Base-by-base conservation (phyloP, 192 early-diverging fungal genomes). In the Allomyces macrogynus region DNA sequence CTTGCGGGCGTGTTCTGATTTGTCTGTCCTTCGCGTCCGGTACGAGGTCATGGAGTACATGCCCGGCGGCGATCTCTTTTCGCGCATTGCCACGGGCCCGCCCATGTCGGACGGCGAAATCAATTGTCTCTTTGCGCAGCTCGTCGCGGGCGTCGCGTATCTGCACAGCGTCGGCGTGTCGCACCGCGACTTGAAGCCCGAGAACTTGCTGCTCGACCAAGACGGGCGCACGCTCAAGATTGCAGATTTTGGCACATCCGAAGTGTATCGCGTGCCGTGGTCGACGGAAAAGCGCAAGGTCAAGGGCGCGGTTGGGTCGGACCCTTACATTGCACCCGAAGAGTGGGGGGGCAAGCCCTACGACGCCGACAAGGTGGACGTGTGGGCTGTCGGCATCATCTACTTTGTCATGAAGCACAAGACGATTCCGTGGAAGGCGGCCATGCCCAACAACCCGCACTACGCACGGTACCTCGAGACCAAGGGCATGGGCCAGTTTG, bases 301-400 rank as follows among this genome's bases (percentile, higher is more conserved):
- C 24, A 67, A 70, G 27, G 80, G 80, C 20, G 63, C 77, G 23
- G 75, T 71, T 62, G 80, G 80, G 4, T 76, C 74, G 32, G 74
- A 76, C 42, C 80, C 80, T 0, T 82, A 82, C 64, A 82, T 82
- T 67, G 73, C 80, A 5, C 80, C 80, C 10, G 80, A 82, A 67
- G 80, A 81, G 68, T 82, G 76, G 75, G 68, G 69, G 61, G 67
- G 66, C 22, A 23, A 57, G 0, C 70, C 70, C 14, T 81, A 78
- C 68, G 72, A 74, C 40, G 67, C 73, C 1, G 68, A 73, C 24
- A 80, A 80, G 66, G 76, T 73, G 2, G 80, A 81, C 63, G 67
- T 81, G 5, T 81, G 80, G 80, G 76, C 80, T 14, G 16, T 54
- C 63, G 72, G 72, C 16, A 73, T 79, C 60, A 79, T 79, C 26